These are phyloP conservation scores for Nannochloropsis gaditana DNA, from an alignment of 108 stramenopile genomes.

Conservation along the genomic window DNA sequence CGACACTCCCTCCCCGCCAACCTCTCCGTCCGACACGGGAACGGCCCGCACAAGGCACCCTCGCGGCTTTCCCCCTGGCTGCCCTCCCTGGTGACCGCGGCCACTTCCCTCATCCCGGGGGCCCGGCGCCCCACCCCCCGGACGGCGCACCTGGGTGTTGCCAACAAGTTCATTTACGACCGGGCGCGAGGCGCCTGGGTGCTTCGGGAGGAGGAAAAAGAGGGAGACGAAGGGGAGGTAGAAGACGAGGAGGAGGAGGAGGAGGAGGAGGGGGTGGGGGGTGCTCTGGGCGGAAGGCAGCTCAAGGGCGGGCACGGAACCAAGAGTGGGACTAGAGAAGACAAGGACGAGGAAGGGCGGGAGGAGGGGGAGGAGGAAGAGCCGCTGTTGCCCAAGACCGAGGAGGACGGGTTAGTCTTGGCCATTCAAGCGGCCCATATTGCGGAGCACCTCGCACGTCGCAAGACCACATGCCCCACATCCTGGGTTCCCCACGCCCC, in stretches of 20 bases:
- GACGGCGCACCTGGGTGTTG: constrained; percentile 32
- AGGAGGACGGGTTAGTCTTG: neutral
- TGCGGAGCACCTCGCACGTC: neutral
- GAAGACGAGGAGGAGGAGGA: neutral
- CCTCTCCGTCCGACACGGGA: constrained; percentile 6
- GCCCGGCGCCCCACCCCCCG: neutral
- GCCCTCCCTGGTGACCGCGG: constrained; percentile 1
- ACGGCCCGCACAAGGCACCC: neutral
- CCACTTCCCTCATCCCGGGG: constrained; percentile 6
- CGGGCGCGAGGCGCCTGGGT: constrained; percentile 30
- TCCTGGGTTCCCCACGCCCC: neutral
- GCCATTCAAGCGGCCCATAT: constrained; percentile 14
- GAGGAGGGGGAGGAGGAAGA: neutral
- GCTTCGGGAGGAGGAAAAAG: constrained; percentile 18
- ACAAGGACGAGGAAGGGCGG: neutral
- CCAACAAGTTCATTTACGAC: constrained; percentile 35
- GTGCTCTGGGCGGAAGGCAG: too few relatives aligned
- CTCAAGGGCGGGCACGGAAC: too few relatives aligned
- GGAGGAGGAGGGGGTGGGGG: neutral
- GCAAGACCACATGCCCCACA: neutral
- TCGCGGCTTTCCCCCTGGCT: neutral
- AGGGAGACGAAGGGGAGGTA: neutral
- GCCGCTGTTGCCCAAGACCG: constrained; percentile 9
- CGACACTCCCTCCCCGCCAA: neutral
- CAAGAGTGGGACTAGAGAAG: neutral